Conservation (phyloP, 73 alveolate species). For the Tetrahymena elliotti region DNA sequence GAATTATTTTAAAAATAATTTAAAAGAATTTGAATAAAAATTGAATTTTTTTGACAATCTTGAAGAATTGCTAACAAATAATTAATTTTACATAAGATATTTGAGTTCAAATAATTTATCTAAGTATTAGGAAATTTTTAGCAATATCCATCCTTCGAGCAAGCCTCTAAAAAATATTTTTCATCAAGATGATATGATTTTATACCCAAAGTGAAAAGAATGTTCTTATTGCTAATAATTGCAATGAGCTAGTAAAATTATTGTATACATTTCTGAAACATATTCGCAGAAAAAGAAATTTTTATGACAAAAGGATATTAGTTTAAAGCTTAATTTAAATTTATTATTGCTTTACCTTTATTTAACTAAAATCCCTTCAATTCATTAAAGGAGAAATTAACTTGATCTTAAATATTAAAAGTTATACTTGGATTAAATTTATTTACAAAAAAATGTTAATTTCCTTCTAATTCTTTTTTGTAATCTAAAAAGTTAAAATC, state of each 20-base stretch:
- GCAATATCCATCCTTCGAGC: background rate
- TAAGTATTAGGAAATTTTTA: too few species aligned
- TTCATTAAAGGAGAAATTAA: background rate
- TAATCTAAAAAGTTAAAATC: background rate
- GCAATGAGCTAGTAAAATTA: too few species aligned
- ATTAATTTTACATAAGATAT: background rate
- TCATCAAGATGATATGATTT: background rate
- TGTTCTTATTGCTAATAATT: too few species aligned
- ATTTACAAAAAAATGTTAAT: background rate
- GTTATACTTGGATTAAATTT: background rate
- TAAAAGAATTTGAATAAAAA: too few species aligned
- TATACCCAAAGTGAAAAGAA: too few species aligned
- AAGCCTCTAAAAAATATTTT: background rate
- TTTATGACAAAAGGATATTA: background rate
- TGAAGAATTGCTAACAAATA: background rate
- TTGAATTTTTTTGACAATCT: too few species aligned
- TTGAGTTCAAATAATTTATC: background rate
- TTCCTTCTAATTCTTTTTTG: background rate
- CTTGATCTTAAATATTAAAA: background rate
- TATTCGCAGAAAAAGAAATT: background rate
- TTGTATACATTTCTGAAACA: background rate
- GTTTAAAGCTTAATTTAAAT: background rate
- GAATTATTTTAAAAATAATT: too few species aligned
- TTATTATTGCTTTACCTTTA: too few species aligned
- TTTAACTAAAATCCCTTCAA: background rate